A percentile compares a stretch with the other conserved stretches of the same genome.
These are phyloP conservation scores for Lichtheimia hyalospora DNA, from an alignment of 371 early-diverging fungal genomes.

Conservation along the genomic window DNA sequence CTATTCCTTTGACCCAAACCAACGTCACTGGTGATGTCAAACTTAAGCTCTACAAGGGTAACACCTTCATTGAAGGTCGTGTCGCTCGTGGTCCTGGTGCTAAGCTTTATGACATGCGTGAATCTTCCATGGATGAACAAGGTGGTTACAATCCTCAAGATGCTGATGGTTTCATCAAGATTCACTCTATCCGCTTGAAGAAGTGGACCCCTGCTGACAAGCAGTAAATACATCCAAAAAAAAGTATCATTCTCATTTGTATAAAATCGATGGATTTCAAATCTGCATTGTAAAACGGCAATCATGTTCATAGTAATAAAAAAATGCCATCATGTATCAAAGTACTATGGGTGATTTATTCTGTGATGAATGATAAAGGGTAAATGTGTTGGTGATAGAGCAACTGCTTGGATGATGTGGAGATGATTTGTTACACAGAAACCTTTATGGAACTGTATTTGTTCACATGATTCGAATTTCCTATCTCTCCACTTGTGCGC, in stretches of 20 bases:
- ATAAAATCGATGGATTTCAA: not conserved
- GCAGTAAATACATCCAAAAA: constrained; percentile 2
- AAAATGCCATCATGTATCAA: too few relatives aligned
- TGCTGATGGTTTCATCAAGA: constrained; percentile 96
- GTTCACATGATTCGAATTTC: too few relatives aligned
- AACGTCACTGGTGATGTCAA: constrained; percentile 89
- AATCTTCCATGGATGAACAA: constrained; percentile 93
- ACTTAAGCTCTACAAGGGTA: constrained; percentile 96
- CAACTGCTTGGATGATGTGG: too few relatives aligned
- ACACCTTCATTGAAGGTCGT: constrained; percentile 87
- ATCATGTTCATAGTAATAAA: too few relatives aligned
- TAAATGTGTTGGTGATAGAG: too few relatives aligned
- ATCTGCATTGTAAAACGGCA: too few relatives aligned
- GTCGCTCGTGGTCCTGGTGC: constrained; percentile 69
- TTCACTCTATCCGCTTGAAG: constrained; percentile 93
- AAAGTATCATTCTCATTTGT: not conserved
- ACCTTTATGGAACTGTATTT: too few relatives aligned
- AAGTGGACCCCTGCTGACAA: constrained; percentile 67
- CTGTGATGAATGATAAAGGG: too few relatives aligned
- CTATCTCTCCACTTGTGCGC: too few relatives aligned
- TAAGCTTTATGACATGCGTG: constrained; percentile 92
- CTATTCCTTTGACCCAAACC: constrained; percentile 80
- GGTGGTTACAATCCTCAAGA: constrained; percentile 92
- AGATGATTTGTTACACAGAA: too few relatives aligned
- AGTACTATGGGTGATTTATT: too few relatives aligned